Evolutionary conservation across 163 green algal species (phyloP), one percentile per base, ranked within the genome.

Genomic region (Scenedesmus sp.): DNA sequence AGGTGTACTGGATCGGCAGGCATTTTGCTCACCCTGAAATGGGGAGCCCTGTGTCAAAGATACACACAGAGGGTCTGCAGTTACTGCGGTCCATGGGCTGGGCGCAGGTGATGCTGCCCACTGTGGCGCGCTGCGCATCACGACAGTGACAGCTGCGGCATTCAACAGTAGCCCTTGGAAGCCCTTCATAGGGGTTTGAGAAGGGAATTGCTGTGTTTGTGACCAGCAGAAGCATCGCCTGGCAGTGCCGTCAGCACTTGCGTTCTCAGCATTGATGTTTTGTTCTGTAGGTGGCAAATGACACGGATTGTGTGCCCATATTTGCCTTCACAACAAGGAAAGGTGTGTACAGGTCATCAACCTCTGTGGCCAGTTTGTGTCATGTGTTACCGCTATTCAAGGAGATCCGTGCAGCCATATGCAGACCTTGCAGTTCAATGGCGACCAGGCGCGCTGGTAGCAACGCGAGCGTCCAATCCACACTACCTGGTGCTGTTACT

Each of bases 301-400:
- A 82, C 84, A 82, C 62, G 12, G 12, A 18, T 8, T 23, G 54
- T 16, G 9, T 89, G 26, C 84, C 84, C 23, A 34, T 89, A 62
- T 81, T 89, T 89, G 84, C 84, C 8, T 82, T 89, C 62, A 82
- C 84, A 15, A 82, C 84, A 15, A 34, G 84, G 3, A 89, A 89
- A 81, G 84, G 84, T 81, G 4, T 2, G 52, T 8, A 55, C 15
- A 57, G 2, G 46, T 0, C 15, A 2, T 34, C 8, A 6, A n/a
- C 34, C 26, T 59, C 66, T 5, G 16, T 26, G 18, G 34, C 59
- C 8, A 10, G 59, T 34, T 13, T 6, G 16, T 8, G 1, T 76
- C 16, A 1, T 76, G 2, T 34, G 12, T 13, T 23, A 2, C 9
- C 18, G 62, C 62, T 5, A 23, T 70, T 23, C 62, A 20, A 20